Evolutionary conservation across 345 rosid species (phyloP).

Genomic region (Eucalyptus viminalis): DNA sequence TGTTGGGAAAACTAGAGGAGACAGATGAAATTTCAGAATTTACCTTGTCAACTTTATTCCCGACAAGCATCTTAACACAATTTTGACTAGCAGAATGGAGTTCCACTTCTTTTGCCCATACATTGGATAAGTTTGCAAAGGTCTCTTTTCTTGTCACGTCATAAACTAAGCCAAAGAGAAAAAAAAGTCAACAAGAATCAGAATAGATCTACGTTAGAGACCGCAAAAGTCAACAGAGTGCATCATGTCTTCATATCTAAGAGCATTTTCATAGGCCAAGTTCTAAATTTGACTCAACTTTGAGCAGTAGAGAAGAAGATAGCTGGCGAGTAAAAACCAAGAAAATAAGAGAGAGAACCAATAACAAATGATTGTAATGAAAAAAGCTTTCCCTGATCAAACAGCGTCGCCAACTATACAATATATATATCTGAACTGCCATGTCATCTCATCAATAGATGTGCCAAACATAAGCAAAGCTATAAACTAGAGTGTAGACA

Average conservation of each 20-base stretch:
- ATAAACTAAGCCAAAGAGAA: constrained; percentile 36
- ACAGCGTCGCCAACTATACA: not conserved
- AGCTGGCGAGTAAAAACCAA: not conserved
- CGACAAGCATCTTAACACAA: constrained; percentile 91
- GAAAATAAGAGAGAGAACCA: not conserved
- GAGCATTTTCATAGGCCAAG: not conserved
- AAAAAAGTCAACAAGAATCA: not conserved
- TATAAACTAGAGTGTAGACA: not conserved
- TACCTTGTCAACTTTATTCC: constrained; percentile 90
- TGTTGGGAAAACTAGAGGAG: not conserved
- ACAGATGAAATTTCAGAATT: not conserved
- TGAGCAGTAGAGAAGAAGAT: not conserved
- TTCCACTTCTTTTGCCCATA: constrained; percentile 93
- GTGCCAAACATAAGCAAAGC: not conserved
- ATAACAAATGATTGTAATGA: not conserved
- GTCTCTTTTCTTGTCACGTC: constrained; percentile 91
- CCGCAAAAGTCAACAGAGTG: not conserved
- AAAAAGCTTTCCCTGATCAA: not conserved
- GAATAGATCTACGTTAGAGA: not conserved
- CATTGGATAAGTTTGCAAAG: constrained; percentile 74
- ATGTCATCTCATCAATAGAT: not conserved
- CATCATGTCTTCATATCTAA: not conserved
- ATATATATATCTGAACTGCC: not conserved
- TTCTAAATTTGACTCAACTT: not conserved
- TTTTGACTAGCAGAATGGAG: constrained; percentile 71